Percentiles rank a stretch among this genome's conserved stretches.
Evolutionary conservation across 129 eudicot genomes (phyloP).

Genomic region (Deinandra increscens): DNA sequence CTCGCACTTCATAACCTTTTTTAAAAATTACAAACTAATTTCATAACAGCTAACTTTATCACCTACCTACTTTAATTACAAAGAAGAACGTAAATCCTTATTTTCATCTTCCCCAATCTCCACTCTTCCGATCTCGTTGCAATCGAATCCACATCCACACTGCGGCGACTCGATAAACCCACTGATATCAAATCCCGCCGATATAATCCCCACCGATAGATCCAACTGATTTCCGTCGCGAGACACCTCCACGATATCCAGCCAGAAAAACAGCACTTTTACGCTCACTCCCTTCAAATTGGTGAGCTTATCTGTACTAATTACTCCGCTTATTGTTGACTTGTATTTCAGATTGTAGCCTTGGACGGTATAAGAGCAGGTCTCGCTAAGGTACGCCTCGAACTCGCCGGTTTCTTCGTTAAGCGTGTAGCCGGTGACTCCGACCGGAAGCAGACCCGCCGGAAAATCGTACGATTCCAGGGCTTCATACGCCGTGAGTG

Average conservation of each 20-base stretch:
- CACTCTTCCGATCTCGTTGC: slow-evolving; percentile 32
- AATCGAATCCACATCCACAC: slow-evolving; percentile 91
- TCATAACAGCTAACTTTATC: too few relatives aligned
- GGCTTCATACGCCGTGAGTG: slow-evolving; percentile 42
- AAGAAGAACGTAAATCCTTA: not conserved
- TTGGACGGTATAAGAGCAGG: slow-evolving; percentile 49
- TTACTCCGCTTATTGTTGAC: slow-evolving; percentile 51
- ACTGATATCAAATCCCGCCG: slow-evolving; percentile 52
- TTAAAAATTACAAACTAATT: too few relatives aligned
- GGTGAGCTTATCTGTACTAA: slow-evolving; percentile 35
- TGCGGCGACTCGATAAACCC: slow-evolving; percentile 64
- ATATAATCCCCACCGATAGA: slow-evolving; percentile 61
- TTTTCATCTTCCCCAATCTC: not conserved
- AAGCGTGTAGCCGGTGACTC: slow-evolving; percentile 55
- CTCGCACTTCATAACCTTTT: too few relatives aligned
- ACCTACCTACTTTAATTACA: too few relatives aligned
- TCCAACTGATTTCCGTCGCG: slow-evolving; percentile 50
- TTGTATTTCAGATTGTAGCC: slow-evolving; percentile 48
- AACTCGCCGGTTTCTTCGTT: slow-evolving; percentile 54
- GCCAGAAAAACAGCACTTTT: slow-evolving; percentile 57
- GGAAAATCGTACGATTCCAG: slow-evolving; percentile 48
- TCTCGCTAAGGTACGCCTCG: slow-evolving; percentile 37
- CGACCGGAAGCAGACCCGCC: slow-evolving; percentile 55
- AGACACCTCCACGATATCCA: slow-evolving; percentile 51
- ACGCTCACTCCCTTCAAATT: slow-evolving; percentile 59